Evolutionary conservation across 1,139 yeast species (phyloP), one percentile per base, ranked within the genome.

Genomic region (Chernovozyma sophiae-reginae): DNA sequence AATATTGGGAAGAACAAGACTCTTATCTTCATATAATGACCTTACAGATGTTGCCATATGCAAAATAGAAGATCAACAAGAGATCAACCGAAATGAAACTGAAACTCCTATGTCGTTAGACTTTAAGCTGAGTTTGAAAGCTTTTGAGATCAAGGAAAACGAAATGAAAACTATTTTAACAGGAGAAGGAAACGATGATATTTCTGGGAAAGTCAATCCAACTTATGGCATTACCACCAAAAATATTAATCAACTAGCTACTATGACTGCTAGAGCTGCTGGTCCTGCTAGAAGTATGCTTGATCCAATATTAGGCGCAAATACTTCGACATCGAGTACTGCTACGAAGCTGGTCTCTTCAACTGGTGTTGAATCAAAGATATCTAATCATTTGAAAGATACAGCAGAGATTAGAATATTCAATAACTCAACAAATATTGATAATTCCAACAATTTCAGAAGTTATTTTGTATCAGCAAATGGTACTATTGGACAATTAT

Each of bases 41-140:
- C 82, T 83, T n/a, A 77, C 71, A 43, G 89, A 81, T 40, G 68
- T 84, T 35, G 86, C 83, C 0, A 51, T 84, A 7, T 73, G 82
- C 42, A 60, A 55, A 41, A 78, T 79, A 3, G 42, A 52, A 3
- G 63, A 62, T 18, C 55, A 53, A 3, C 44, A 43, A 4, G 74
- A 68, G 64, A 65, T 51, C 43, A 47, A 39, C 30, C 56, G 45
- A 37, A 62, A 65, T 42, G 65, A 55, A 26, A 66, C 69, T 59
- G 52, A 54, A 43, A 18, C 86, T 0, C 90, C 92, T 2, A 58
- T 79, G 19, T 79, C 85, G 0, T 35, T 59, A 42, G 74, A 71
- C 45, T 59, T 60, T 43, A 63, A 50, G 43, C 62, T 53, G 28
- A 57, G 49, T 31, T 47, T 65, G 32, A 25, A 30, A 4, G 23